Percentiles rank a stretch among this genome's conserved stretches.
Evolutionary conservation across 331 rosid genomes (phyloP).

Genomic region (Erythrophleum ivorense): DNA sequence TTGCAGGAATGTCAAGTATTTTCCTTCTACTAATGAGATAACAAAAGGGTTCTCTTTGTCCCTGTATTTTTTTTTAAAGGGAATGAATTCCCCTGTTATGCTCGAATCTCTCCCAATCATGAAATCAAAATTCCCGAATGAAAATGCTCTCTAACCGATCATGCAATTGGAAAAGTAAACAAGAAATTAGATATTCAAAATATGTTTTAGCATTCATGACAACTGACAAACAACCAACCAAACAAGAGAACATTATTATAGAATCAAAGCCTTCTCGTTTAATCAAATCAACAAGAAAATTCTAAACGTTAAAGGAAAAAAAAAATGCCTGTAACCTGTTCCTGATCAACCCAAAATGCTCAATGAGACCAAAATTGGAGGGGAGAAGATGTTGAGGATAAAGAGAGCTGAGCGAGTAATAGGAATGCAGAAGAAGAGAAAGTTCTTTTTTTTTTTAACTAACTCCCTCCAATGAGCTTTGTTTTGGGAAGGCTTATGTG

Average conservation of each 20-base stretch:
- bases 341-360: slow-evolving; percentile 33
- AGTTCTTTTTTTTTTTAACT: background rate
- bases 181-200: background rate
- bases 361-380: slow-evolving; percentile 4
- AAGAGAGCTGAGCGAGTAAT: background rate
- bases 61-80: background rate
- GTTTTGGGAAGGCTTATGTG: slow-evolving; percentile 10
- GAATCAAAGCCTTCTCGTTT: background rate
- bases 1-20: background rate
- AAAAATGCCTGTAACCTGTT: slow-evolving; percentile 28
- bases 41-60: background rate
- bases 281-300: background rate
- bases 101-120: slow-evolving; percentile 6
- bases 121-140: background rate
- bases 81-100: background rate
- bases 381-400: background rate
- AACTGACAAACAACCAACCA: background rate
- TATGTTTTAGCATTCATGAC: background rate
- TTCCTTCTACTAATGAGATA: background rate
- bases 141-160: background rate
- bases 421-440: background rate
- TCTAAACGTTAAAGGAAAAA: background rate
- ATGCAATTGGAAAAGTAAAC: background rate
- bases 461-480: slow-evolving; percentile 34
- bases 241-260: background rate